Evolutionary conservation across 306 rosid genomes (phyloP).

Genomic region (Gastrolobium villosum): DNA sequence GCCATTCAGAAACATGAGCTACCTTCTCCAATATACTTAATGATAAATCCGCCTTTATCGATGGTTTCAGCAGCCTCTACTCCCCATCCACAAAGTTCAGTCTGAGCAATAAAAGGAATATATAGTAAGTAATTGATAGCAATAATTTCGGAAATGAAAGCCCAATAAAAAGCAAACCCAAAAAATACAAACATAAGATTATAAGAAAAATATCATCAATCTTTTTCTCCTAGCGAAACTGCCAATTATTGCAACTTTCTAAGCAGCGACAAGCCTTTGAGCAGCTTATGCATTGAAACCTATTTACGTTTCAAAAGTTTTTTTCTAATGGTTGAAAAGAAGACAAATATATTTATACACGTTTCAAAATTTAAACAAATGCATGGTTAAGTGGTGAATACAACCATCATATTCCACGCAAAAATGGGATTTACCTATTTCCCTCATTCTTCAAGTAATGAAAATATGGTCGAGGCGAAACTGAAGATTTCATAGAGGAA

Average conservation of each 20-base stretch:
- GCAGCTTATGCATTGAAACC: conserved; percentile 98
- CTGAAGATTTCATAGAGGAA: conserved; percentile 1
- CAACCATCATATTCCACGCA: neutral
- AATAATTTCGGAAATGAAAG: neutral
- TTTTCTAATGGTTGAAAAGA: too few species aligned
- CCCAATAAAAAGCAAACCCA: neutral
- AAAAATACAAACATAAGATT: neutral
- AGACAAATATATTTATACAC: too few species aligned
- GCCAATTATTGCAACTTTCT: conserved; percentile 84
- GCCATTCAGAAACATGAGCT: conserved; percentile 39
- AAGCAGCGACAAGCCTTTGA: conserved; percentile 89
- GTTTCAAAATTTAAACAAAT: too few species aligned
- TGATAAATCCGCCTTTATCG: conserved; percentile 73
- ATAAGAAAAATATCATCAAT: neutral
- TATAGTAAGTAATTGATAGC: conserved; percentile 10
- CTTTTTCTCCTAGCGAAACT: conserved; percentile 83
- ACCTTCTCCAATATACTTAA: conserved; percentile 98
- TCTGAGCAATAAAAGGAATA: conserved; percentile 58
- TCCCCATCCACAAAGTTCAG: conserved; percentile 97
- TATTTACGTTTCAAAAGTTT: neutral
- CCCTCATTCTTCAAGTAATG: neutral
- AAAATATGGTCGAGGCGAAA: neutral
- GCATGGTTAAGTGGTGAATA: too few species aligned
- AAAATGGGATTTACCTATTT: neutral
- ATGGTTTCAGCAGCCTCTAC: conserved; percentile 84